Conservation (phyloP, 2,329 filamentous ascomycete genomes). For the Lachnellula arida region DNA sequence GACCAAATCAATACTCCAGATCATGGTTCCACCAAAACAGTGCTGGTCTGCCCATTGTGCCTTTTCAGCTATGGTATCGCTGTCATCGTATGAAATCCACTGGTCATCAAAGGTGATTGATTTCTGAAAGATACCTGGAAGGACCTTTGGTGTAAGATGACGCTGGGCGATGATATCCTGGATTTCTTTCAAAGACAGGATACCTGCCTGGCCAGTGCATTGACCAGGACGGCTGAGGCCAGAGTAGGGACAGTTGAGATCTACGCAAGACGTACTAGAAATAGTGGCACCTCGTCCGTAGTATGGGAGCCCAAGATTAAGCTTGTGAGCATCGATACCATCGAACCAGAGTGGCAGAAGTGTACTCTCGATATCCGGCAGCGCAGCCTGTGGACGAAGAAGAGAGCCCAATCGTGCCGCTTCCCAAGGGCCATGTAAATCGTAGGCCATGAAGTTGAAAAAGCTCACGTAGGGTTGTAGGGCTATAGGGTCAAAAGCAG, state of each 20-base stretch:
- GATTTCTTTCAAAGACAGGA: slow-evolving; percentile 32
- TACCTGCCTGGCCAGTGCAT: slow-evolving; percentile 31
- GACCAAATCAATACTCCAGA: slow-evolving; percentile 28
- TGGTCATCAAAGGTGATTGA: slow-evolving; percentile 34
- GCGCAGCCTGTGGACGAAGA: slow-evolving; percentile 38
- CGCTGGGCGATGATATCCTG: slow-evolving; percentile 25
- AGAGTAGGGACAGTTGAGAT: slow-evolving; percentile 24
- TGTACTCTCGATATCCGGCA: slow-evolving; percentile 38
- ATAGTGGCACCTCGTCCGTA: slow-evolving; percentile 44
- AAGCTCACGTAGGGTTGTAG: slow-evolving; percentile 29
- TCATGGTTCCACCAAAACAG: slow-evolving; percentile 29
- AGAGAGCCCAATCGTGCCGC: slow-evolving; percentile 27
- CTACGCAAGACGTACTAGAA: slow-evolving; percentile 19
- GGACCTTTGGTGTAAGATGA: slow-evolving; percentile 19
- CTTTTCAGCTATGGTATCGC: slow-evolving; percentile 34
- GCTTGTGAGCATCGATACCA: slow-evolving; percentile 36
- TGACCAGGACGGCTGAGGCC: slow-evolving; percentile 22
- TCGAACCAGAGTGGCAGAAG: slow-evolving; percentile 39
- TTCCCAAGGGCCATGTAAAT: slow-evolving; percentile 42
- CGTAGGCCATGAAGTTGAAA: slow-evolving; percentile 35
- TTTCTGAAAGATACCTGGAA: slow-evolving; percentile 23
- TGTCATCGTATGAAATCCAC: slow-evolving; percentile 41
- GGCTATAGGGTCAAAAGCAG: slow-evolving; percentile 28
- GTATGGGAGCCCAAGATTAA: slow-evolving; percentile 44
- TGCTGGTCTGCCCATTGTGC: slow-evolving; percentile 21